Evolutionary conservation across 2,329 filamentous ascomycete genomes (phyloP).

Genomic region (Colletotrichum sp.): DNA sequence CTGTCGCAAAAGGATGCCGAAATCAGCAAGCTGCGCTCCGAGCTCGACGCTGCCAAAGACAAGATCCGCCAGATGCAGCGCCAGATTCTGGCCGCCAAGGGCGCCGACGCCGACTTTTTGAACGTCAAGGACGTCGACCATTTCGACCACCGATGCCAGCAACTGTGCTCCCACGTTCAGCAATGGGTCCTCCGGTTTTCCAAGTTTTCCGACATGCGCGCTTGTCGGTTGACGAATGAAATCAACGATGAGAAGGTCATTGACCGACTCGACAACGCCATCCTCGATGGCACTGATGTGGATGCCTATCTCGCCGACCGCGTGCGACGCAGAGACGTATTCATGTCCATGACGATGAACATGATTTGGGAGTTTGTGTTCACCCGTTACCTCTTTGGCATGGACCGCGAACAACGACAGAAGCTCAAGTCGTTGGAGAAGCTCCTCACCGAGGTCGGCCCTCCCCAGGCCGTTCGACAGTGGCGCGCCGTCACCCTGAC

Average conservation of each 20-base stretch:
- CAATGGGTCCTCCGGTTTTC: conserved; percentile 98
- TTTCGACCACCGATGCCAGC: conserved; percentile 92
- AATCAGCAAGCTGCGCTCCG: conserved; percentile 76
- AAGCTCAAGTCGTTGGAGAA: conserved; percentile 97
- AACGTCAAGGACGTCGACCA: conserved; percentile 87
- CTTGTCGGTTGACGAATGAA: conserved; percentile 82
- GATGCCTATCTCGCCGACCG: conserved; percentile 88
- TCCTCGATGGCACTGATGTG: conserved; percentile 93
- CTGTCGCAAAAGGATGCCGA: conserved; percentile 85
- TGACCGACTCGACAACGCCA: conserved; percentile 90
- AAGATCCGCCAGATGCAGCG: conserved; percentile 58
- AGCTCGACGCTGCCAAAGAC: conserved; percentile 76
- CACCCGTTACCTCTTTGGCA: conserved; percentile 95
- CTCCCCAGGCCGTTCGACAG: conserved; percentile 86
- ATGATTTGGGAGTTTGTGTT: conserved; percentile 99
- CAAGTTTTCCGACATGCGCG: conserved; percentile 92
- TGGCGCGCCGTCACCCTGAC: conserved; percentile 97
- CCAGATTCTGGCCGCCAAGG: conserved; percentile 63
- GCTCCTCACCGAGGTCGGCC: conserved; percentile 85
- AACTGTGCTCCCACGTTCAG: conserved; percentile 93
- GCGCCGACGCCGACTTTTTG: conserved; percentile 75
- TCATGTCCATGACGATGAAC: conserved; percentile 98
- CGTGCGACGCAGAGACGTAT: conserved; percentile 87
- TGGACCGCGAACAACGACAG: conserved; percentile 97
- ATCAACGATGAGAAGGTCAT: conserved; percentile 92